phyloP scores from a whole-genome alignment of 257 asterid species.

The Marsdenia floribunda region DNA sequence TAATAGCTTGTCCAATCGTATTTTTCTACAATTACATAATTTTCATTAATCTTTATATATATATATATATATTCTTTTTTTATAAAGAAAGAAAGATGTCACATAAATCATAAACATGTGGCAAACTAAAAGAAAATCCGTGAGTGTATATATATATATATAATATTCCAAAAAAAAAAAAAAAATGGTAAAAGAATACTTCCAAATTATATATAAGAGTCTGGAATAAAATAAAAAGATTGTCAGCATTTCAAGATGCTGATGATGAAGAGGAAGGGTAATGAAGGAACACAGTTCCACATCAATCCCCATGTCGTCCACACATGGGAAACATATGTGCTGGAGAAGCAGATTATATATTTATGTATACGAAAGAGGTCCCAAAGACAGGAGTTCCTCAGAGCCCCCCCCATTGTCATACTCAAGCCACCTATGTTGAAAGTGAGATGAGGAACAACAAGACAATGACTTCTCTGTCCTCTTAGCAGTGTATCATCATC shows the following conservation, averaged over 20 bases:
- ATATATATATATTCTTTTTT: too few relatives aligned
- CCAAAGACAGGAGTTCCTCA: conserved; percentile 38
- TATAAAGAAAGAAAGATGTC: neutral
- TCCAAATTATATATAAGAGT: neutral
- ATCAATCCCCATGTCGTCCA: conserved; percentile 18
- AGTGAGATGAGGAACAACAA: conserved; percentile 36
- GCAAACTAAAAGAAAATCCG: too few relatives aligned
- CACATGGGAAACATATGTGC: conserved; percentile 25
- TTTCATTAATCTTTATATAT: too few relatives aligned
- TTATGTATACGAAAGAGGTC: conserved; percentile 28
- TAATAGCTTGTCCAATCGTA: too few relatives aligned
- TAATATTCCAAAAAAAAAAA: neutral
- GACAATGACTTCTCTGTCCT: conserved; percentile 29
- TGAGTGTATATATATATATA: neutral
- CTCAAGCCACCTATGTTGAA: conserved; percentile 44
- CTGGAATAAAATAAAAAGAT: neutral
- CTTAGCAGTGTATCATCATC: neutral
- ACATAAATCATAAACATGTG: neutral
- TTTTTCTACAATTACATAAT: too few relatives aligned
- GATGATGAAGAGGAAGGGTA: neutral
- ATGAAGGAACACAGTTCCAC: neutral
- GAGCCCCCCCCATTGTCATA: conserved; percentile 27
- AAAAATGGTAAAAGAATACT: neutral
- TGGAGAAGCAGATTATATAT: conserved; percentile 16
- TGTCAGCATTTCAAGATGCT: neutral